These are phyloP conservation scores for Nakazawaea laoshanensis DNA, from an alignment of 805 yeast species.

Conservation along the genomic window DNA sequence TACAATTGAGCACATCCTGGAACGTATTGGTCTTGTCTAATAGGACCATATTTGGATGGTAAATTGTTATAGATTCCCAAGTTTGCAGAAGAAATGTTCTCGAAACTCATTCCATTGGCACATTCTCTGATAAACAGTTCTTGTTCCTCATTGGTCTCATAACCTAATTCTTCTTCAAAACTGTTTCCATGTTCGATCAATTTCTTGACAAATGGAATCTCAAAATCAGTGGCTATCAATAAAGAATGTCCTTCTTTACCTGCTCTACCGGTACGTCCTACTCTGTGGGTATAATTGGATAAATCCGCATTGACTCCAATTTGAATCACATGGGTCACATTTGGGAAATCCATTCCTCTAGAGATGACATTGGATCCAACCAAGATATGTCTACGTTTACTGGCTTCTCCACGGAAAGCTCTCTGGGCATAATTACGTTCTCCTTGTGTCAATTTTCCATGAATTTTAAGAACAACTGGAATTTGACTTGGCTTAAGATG, in stretches of 20 bases:
- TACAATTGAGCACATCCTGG: slow-evolving; percentile 11
- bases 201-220: slow-evolving; percentile 43
- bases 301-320: slow-evolving; percentile 66
- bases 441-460: slow-evolving; percentile 69
- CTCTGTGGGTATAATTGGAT: slow-evolving; percentile 83
- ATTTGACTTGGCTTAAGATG: slow-evolving; percentile 4
- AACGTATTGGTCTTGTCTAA: slow-evolving; percentile 6
- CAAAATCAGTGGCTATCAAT: slow-evolving; percentile 47
- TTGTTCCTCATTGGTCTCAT: slow-evolving; percentile 28
- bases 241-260: slow-evolving; percentile 72
- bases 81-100: slow-evolving; percentile 23
- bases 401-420: slow-evolving; percentile 17
- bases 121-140: slow-evolving; percentile 20
- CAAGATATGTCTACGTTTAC: slow-evolving; percentile 38
- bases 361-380: slow-evolving; percentile 92
- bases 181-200: slow-evolving; percentile 47
- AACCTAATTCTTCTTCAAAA: slow-evolving; percentile 35
- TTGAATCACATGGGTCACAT: slow-evolving; percentile 80
- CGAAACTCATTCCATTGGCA: slow-evolving; percentile 22
- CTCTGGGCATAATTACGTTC: slow-evolving; percentile 34
- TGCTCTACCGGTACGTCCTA: slow-evolving; percentile 95
- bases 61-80: slow-evolving; percentile 11
- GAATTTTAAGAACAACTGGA: slow-evolving; percentile 29
- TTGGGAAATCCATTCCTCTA: slow-evolving; percentile 93
- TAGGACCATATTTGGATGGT: slow-evolving; percentile 10